These are phyloP conservation scores for Stephanodiscus triporus DNA, from an alignment of 108 stramenopile species.

Conservation along the genomic window DNA sequence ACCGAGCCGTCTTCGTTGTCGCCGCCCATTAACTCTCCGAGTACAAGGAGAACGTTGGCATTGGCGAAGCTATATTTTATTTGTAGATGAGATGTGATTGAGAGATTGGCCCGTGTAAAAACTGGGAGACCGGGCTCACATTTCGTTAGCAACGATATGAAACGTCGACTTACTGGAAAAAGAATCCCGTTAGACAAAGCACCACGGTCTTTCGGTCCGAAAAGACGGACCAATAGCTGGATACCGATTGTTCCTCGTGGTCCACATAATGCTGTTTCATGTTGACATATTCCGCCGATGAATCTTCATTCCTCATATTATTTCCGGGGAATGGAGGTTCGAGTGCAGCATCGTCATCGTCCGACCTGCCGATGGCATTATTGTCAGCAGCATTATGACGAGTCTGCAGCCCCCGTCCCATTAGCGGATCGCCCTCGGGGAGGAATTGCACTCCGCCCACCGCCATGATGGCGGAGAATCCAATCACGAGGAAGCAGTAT, in stretches of 20 bases:
- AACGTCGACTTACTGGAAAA: constrained; percentile 67
- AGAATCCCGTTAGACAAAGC: constrained; percentile 84
- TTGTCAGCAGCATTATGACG: not conserved
- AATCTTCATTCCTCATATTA: constrained; percentile 12
- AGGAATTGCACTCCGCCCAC: constrained; percentile 68
- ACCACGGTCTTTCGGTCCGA: constrained; percentile 68
- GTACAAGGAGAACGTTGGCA: constrained; percentile 85
- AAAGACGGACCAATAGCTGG: constrained; percentile 74
- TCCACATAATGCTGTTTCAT: constrained; percentile 28
- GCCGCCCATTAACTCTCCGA: constrained; percentile 89
- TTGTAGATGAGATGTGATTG: not conserved
- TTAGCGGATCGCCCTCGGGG: constrained; percentile 76
- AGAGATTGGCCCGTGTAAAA: not conserved
- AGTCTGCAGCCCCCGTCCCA: constrained; percentile 78
- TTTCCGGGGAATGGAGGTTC: constrained; percentile 10
- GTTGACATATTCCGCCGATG: constrained; percentile 25
- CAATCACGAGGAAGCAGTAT: constrained; percentile 86
- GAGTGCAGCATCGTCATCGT: constrained; percentile 4
- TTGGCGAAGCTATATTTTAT: constrained; percentile 71
- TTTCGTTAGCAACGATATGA: not conserved
- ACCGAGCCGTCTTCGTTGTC: constrained; percentile 73
- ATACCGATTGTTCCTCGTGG: constrained; percentile 32
- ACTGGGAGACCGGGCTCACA: not conserved
- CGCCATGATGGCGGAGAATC: constrained; percentile 67
- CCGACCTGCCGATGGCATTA: not conserved